phyloP scores from a whole-genome alignment of 2,329 filamentous ascomycete species.

The Diplodia intermedia region DNA sequence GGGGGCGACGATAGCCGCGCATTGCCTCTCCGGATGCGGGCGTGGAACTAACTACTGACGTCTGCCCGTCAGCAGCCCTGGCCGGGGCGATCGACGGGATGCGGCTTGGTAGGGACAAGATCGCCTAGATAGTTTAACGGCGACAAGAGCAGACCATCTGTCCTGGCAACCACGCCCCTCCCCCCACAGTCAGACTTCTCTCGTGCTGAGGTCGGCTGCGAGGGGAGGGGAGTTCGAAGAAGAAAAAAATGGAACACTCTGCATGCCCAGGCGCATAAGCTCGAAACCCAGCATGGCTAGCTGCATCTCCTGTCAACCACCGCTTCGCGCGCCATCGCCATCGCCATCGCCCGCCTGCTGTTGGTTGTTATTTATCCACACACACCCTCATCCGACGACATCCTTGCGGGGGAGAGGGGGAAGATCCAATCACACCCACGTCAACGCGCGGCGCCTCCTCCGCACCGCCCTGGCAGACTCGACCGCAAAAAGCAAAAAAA shows the following conservation, averaged over 20 bases:
- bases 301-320: constrained; percentile 3
- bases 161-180: not conserved
- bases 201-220: not conserved
- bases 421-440: not conserved
- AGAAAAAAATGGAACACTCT: not conserved
- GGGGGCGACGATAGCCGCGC: constrained; percentile 26
- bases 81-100: constrained; percentile 7
- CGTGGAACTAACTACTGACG: not conserved
- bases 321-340: constrained; percentile 16
- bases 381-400: not conserved
- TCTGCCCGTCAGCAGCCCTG: constrained; percentile 10
- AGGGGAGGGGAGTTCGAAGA: not conserved
- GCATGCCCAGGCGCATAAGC: constrained; percentile 24
- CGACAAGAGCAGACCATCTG: constrained; percentile 24
- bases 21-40: constrained; percentile 21
- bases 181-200: not conserved
- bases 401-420: not conserved
- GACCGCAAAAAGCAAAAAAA: not conserved
- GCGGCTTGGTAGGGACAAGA: constrained; percentile 5
- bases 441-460: constrained; percentile 7
- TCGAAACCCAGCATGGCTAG: constrained; percentile 18
- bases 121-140: constrained; percentile 26
- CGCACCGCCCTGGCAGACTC: constrained; percentile 5
- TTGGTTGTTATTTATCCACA: not conserved
- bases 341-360: too few relatives aligned